Percentiles rank a stretch among this genome's conserved stretches.
These are phyloP conservation scores for Phytophthora colocasiae DNA, from an alignment of 352 stramenopile species.

Conservation along the genomic window DNA sequence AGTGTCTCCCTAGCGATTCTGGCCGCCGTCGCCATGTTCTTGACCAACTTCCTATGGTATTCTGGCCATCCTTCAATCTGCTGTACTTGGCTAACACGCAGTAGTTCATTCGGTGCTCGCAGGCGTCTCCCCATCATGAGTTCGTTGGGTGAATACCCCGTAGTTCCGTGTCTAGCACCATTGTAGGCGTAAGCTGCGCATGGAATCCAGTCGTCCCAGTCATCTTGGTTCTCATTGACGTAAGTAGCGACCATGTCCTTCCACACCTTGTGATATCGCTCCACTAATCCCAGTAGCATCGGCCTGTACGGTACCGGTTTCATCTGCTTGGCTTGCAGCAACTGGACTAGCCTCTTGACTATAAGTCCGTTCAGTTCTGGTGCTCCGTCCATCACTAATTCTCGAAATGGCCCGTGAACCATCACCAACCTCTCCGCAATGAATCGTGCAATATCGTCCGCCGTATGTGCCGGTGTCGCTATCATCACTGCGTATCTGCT, in stretches of 20 bases:
- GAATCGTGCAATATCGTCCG: constrained; percentile 10
- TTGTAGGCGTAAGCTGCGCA: constrained; percentile 18
- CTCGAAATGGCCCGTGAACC: constrained; percentile 15
- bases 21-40: neutral
- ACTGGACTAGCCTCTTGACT: constrained; percentile 1
- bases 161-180: neutral
- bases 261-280: neutral
- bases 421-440: constrained; percentile 13
- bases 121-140: constrained; percentile 15
- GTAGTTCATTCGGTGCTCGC: constrained; percentile 8
- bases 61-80: neutral
- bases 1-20: neutral
- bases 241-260: constrained; percentile 36
- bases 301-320: constrained; percentile 27
- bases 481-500: constrained; percentile 12
- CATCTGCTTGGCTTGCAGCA: constrained; percentile 18
- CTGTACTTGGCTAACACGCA: neutral
- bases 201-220: constrained; percentile 29
- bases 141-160: constrained; percentile 4
- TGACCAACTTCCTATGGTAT: constrained; percentile 1
- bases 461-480: neutral
- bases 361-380: constrained; percentile 9
- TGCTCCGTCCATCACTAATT: constrained; percentile 26
- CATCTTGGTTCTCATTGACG: constrained; percentile 8
- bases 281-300: constrained; percentile 14